Evolutionary conservation across 192 early-diverging fungal genomes (phyloP).

Genomic region (Umbelopsis vinacea): DNA sequence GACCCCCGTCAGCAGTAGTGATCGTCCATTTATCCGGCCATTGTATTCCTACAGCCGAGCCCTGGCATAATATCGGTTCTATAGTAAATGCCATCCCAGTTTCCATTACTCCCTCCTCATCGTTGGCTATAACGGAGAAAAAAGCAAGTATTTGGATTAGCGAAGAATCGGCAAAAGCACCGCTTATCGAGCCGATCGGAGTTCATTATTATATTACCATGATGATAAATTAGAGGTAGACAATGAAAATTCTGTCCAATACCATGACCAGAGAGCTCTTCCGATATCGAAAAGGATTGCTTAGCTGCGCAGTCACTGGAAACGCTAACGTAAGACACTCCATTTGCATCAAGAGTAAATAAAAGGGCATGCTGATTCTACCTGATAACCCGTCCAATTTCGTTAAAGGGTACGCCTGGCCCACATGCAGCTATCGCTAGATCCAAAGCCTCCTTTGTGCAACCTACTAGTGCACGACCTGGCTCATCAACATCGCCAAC

Average conservation of each 20-base stretch:
- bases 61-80: constrained; percentile 87
- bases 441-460: constrained; percentile 62
- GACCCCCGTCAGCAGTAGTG: constrained; percentile 74
- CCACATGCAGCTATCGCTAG: constrained; percentile 68
- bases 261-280: constrained; percentile 86
- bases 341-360: no score
- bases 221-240: constrained; percentile 80
- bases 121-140: constrained; percentile 49
- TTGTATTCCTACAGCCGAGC: constrained; percentile 63
- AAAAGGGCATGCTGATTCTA: not conserved
- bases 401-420: constrained; percentile 70
- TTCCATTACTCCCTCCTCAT: constrained; percentile 71
- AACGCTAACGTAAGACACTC: not conserved
- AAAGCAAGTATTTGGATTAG: not conserved
- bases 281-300: constrained; percentile 64
- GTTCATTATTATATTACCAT: constrained; percentile 40
- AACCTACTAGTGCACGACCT: constrained; percentile 57
- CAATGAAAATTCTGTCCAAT: constrained; percentile 86
- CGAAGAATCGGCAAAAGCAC: not conserved
- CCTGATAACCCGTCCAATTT: constrained; percentile 72
- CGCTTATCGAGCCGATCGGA: constrained; percentile 7
- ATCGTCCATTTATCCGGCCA: constrained; percentile 93
- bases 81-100: constrained; percentile 89
- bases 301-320: constrained; percentile 45
- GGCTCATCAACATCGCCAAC: constrained; percentile 65